Evolutionary conservation across 164 flowering plant genomes (phyloP).

Genomic region (Berberis thunbergii): DNA sequence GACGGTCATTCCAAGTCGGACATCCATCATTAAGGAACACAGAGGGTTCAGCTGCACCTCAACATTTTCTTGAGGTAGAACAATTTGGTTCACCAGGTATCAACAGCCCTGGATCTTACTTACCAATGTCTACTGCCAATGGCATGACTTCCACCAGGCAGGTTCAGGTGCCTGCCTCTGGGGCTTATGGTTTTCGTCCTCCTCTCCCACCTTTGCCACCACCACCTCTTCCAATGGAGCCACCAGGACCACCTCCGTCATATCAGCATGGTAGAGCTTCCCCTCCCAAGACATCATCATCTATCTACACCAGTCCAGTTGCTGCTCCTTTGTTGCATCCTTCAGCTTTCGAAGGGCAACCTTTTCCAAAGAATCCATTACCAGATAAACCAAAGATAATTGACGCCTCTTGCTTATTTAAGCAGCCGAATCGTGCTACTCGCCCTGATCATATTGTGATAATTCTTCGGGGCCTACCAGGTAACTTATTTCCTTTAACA

Average conservation of each 20-base stretch:
- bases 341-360: slow-evolving; percentile 18
- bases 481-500: slow-evolving; percentile 22
- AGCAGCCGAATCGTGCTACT: slow-evolving; percentile 56
- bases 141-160: slow-evolving; percentile 9
- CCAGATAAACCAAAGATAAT: slow-evolving; percentile 49
- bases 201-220: slow-evolving; percentile 62
- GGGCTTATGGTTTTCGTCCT: slow-evolving; percentile 27
- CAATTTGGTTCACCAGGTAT: slow-evolving; percentile 12
- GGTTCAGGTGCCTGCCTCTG: slow-evolving; percentile 19
- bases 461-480: slow-evolving; percentile 97
- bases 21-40: background rate
- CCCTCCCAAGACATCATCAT: slow-evolving; percentile 21
- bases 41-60: slow-evolving; percentile 6
- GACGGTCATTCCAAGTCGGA: slow-evolving; percentile 9
- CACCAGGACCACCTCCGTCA: slow-evolving; percentile 21
- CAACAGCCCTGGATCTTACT: slow-evolving; percentile 20
- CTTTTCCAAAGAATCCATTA: slow-evolving; percentile 20
- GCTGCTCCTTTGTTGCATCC: slow-evolving; percentile 26
- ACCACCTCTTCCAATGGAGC: slow-evolving; percentile 49
- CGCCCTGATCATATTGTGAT: slow-evolving; percentile 90
- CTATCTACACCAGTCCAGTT: slow-evolving; percentile 29
- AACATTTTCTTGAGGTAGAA: slow-evolving; percentile 11
- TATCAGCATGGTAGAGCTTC: slow-evolving; percentile 24
- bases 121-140: slow-evolving; percentile 9
- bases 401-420: slow-evolving; percentile 68